phyloP scores from a whole-genome alignment of 2,329 filamentous ascomycete genomes.

The Trichoderma atroviride region DNA sequence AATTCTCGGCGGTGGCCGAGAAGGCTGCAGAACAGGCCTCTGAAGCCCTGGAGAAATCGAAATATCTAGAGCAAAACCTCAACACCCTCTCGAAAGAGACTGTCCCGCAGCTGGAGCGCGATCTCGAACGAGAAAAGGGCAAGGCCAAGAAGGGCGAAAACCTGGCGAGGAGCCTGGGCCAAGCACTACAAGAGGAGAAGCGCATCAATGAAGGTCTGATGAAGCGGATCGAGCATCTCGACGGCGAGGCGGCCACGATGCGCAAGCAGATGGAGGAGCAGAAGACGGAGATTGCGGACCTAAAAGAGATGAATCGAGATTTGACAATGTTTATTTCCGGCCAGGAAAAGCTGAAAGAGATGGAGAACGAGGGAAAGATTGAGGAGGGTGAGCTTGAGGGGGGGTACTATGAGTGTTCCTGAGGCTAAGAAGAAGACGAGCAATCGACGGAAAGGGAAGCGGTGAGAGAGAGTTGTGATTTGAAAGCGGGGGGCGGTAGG shows the following conservation, averaged over 20 bases:
- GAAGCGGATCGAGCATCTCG: slow-evolving; percentile 76
- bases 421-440: slow-evolving; percentile 52
- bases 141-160: slow-evolving; percentile 73
- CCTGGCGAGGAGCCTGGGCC: slow-evolving; percentile 74
- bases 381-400: slow-evolving; percentile 74
- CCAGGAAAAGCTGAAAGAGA: slow-evolving; percentile 74
- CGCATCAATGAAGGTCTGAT: slow-evolving; percentile 78
- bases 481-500: too few relatives aligned
- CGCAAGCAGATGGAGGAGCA: slow-evolving; percentile 60
- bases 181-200: slow-evolving; percentile 84
- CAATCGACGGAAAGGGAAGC: slow-evolving; percentile 52
- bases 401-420: slow-evolving; percentile 69
- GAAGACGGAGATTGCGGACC: slow-evolving; percentile 67
- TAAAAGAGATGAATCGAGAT: slow-evolving; percentile 86
- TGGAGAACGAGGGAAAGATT: slow-evolving; percentile 62
- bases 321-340: slow-evolving; percentile 85
- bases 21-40: slow-evolving; percentile 57
- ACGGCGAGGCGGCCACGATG: slow-evolving; percentile 61
- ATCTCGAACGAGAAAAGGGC: slow-evolving; percentile 67
- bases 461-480: slow-evolving; percentile 22
- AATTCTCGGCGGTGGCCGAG: slow-evolving; percentile 69
- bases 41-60: slow-evolving; percentile 53
- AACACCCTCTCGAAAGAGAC: slow-evolving; percentile 56
- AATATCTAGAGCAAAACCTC: slow-evolving; percentile 50
- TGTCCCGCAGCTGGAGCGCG: slow-evolving; percentile 71